These are phyloP conservation scores for Handroanthus guayacan DNA, from an alignment of 257 asterid genomes.

Conservation along the genomic window DNA sequence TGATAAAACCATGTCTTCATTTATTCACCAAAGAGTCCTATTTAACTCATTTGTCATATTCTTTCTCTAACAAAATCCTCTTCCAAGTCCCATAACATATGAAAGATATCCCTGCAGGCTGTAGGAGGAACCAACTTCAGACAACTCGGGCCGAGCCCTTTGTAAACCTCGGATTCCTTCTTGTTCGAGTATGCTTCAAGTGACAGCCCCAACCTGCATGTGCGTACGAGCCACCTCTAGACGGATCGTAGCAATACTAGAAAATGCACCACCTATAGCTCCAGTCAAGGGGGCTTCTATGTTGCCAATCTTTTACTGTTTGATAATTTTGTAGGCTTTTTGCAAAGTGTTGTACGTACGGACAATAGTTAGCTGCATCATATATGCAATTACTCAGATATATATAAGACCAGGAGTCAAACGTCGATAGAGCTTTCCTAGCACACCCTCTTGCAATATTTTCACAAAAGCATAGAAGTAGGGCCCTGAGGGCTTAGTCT, in stretches of 20 bases:
- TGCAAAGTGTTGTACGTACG: no score
- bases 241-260: conserved; percentile 46
- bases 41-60: conserved; percentile 50
- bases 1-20: neutral
- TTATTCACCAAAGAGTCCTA: conserved; percentile 23
- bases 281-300: no score
- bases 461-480: conserved; percentile 38
- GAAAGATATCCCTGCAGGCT: conserved; percentile 71
- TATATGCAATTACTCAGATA: no score
- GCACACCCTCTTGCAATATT: neutral
- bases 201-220: conserved; percentile 91
- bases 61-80: conserved; percentile 81
- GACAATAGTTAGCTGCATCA: no score
- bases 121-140: conserved; percentile 96
- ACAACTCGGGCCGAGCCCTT: conserved; percentile 93
- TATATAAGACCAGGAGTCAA: no score
- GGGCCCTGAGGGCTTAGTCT: no score
- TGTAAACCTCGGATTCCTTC: conserved; percentile 87
- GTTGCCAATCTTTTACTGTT: no score
- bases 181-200: conserved; percentile 79
- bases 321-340: conserved; percentile 25
- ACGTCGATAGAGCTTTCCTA: no score
- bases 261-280: no score
- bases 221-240: conserved; percentile 96
- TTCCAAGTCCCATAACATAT: conserved; percentile 93